phyloP scores from a whole-genome alignment of 768 basidiomycete genomes.

The Leccinum pellstonianum region DNA sequence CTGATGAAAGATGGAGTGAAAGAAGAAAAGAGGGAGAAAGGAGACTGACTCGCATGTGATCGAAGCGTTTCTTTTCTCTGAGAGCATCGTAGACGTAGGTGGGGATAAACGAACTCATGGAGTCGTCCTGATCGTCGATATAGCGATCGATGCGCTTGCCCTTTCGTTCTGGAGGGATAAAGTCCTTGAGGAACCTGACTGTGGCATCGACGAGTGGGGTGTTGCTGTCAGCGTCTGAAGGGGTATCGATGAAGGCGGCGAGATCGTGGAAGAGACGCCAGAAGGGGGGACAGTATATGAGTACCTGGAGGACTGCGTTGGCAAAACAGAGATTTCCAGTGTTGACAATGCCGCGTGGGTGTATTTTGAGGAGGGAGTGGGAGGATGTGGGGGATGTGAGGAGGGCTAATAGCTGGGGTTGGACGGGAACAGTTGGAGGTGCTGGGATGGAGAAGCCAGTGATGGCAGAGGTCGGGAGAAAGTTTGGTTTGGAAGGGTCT shows the following conservation, averaged over 20 bases:
- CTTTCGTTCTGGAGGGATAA: slow-evolving; percentile 41
- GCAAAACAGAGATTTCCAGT: slow-evolving; percentile 98
- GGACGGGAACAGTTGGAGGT: slow-evolving; percentile 34
- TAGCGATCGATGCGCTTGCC: slow-evolving; percentile 42
- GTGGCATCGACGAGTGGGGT: slow-evolving; percentile 62
- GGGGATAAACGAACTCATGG: slow-evolving; percentile 76
- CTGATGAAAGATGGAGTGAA: slow-evolving; percentile 35
- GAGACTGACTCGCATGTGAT: slow-evolving; percentile 78
- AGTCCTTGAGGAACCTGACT: slow-evolving; percentile 76
- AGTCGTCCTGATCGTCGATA: slow-evolving; percentile 47
- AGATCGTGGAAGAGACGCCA: slow-evolving; percentile 73
- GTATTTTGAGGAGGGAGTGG: slow-evolving; percentile 37
- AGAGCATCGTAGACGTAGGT: slow-evolving; percentile 88
- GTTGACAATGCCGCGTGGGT: slow-evolving; percentile 85
- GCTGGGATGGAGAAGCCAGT: slow-evolving; percentile 75
- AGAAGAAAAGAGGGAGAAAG: slow-evolving; percentile 5
- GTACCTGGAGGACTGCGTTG: slow-evolving; percentile 87
- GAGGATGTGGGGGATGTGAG: slow-evolving; percentile 42
- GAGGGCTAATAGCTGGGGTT: slow-evolving; percentile 51
- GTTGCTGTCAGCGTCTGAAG: slow-evolving; percentile 28
- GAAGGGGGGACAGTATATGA: slow-evolving; percentile 90
- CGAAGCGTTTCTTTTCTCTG: slow-evolving; percentile 91
- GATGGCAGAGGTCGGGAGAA: slow-evolving; percentile 68
- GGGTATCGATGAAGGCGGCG: slow-evolving; percentile 46
- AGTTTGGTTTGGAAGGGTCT: slow-evolving; percentile 40